Base-by-base conservation (phyloP, 106 monocot genomes). In the Amphibolis antarctica region DNA sequence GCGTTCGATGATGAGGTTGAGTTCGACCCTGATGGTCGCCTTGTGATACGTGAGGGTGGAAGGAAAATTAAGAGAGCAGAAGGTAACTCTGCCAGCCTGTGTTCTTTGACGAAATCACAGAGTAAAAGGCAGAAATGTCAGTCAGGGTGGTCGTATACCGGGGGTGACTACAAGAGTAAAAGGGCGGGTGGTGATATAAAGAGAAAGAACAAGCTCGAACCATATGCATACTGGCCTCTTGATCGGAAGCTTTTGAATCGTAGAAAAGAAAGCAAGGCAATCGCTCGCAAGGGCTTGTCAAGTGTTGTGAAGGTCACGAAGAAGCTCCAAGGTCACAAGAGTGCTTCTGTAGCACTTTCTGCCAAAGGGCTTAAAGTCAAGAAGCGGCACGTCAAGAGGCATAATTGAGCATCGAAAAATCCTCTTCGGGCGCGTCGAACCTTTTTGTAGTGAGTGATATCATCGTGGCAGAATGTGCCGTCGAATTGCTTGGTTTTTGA, bases 221-320 rank as follows among this genome's bases (percentile, higher is more conserved):
- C 94, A 12, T 96, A 96, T 43, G 94, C 94, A 0, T 96, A 96
- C 50, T 96, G 94, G 94, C 94, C 89, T 14, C 79, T 96, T 0
- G 94, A 96, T 52, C 63, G 94, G 12, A 96, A 96, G 65, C 78
- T 96, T 5, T 68, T 96, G 22, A 96, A 96, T 54, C 71, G 84
- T 0, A 77, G 94, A 44, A 62, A 58, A 22, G 89, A 96, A 24
- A 68, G 69, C 42, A 96, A 82, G 65, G 83, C 86, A 0, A 51
- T 65, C 9, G 89, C 94, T 11, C 83, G 94, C 23, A 90, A 89
- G 64, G 94, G 94, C 42, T 84, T 96, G 94, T 68, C 77, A 1
- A 80, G 69, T 24, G 86, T 96, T 12, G 78, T 96, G 82, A 93
- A 84, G 77, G 30, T 51, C 20, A 65, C 65, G 26, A 89, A 86